Evolutionary conservation across 23 red algal species (phyloP).

Genomic region (Gracilaria gracilis): DNA sequence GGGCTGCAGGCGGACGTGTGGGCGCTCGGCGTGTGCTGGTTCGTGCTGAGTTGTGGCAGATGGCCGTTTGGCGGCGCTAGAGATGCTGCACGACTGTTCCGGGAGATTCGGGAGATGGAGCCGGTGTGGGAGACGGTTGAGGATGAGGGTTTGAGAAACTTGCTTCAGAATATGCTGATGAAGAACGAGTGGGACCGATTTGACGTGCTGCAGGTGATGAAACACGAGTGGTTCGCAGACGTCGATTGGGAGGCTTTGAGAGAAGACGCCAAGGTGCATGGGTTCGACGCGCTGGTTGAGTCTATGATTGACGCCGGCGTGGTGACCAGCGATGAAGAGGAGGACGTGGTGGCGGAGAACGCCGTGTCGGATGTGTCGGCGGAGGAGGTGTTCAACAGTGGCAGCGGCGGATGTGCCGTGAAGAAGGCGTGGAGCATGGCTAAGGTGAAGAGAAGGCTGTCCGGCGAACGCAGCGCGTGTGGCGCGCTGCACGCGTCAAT

Average conservation of each 20-base stretch:
- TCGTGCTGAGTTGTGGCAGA: background rate
- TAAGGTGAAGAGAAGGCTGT: background rate
- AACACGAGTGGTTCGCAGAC: slow-evolving; percentile 21
- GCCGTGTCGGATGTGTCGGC: background rate
- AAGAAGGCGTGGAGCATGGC: background rate
- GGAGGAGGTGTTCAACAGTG: background rate
- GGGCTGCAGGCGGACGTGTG: slow-evolving; percentile 30
- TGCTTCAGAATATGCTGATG: slow-evolving; percentile 31
- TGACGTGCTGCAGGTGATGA: slow-evolving; percentile 26
- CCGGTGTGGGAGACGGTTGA: background rate
- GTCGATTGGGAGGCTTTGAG: slow-evolving; percentile 11
- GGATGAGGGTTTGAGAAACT: background rate
- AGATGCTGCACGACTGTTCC: background rate
- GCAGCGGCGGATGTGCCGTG: too few species aligned
- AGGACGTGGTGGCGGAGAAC: background rate
- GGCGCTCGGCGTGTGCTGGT: slow-evolving; percentile 27
- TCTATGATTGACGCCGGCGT: background rate
- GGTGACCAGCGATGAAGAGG: background rate
- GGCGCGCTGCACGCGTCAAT: background rate
- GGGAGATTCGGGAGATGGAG: slow-evolving; percentile 11
- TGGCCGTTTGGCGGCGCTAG: slow-evolving; percentile 23
- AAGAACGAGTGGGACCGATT: slow-evolving; percentile 9
- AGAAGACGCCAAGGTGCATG: background rate
- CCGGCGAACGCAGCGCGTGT: background rate
- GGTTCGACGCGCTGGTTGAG: background rate